A percentile compares a stretch with the other conserved stretches of the same genome.
These are phyloP conservation scores for Trichoderma sp. DNA, from an alignment of 2,329 filamentous ascomycete genomes.

Conservation along the genomic window DNA sequence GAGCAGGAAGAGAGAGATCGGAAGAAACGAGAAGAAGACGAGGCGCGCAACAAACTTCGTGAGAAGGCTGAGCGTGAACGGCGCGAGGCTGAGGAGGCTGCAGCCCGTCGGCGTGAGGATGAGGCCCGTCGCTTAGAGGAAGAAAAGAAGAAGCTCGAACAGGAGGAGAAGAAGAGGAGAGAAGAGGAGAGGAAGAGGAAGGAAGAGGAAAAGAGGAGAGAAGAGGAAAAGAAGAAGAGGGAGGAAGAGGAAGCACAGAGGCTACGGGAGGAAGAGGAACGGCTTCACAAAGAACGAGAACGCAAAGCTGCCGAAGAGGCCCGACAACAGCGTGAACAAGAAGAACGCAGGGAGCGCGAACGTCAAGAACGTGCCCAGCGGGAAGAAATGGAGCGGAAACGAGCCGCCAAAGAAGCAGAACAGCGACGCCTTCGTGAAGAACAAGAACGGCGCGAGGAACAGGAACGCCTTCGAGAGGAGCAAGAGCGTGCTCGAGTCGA, in stretches of 20 bases:
- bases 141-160: slow-evolving; percentile 36
- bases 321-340: slow-evolving; percentile 48
- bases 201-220: slow-evolving; percentile 36
- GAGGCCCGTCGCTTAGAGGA: slow-evolving; percentile 39
- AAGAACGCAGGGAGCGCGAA: slow-evolving; percentile 51
- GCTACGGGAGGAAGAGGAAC: slow-evolving; percentile 47
- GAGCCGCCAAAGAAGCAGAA: slow-evolving; percentile 40
- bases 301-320: slow-evolving; percentile 50
- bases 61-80: slow-evolving; percentile 38
- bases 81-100: slow-evolving; percentile 37
- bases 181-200: slow-evolving; percentile 37
- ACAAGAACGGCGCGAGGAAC: slow-evolving; percentile 48
- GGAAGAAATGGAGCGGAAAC: slow-evolving; percentile 48
- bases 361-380: slow-evolving; percentile 34
- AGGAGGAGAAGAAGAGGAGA: slow-evolving; percentile 36
- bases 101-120: slow-evolving; percentile 39
- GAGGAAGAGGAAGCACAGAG: slow-evolving; percentile 36
- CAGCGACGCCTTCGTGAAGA: slow-evolving; percentile 47
- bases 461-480: slow-evolving; percentile 50
- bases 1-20: slow-evolving; percentile 37
- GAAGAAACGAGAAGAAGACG: slow-evolving; percentile 38
- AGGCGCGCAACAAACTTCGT: slow-evolving; percentile 31
- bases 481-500: slow-evolving; percentile 53
- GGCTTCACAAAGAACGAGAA: slow-evolving; percentile 43
- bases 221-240: slow-evolving; percentile 35